These are phyloP conservation scores for Plantago ovata DNA, from an alignment of 257 asterid species.

Conservation along the genomic window DNA sequence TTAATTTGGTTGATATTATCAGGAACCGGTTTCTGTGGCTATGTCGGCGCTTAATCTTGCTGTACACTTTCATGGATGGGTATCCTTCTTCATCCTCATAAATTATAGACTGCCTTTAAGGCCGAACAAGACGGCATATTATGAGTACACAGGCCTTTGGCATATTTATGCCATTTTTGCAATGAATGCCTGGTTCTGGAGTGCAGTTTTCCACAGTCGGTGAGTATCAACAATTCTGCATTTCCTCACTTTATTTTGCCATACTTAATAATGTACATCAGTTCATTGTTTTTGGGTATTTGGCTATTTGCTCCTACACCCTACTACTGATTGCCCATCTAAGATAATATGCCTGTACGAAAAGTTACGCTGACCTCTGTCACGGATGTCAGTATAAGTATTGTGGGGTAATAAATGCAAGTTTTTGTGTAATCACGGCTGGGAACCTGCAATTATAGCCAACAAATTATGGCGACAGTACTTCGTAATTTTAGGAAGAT, in stretches of 20 bases:
- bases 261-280: neutral
- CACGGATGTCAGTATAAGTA: no score
- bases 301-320: no score
- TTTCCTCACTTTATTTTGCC: neutral
- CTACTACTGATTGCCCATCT: no score
- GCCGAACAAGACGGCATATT: constrained; percentile 59
- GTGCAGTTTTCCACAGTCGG: constrained; percentile 78
- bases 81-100: constrained; percentile 75
- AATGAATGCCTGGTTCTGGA: constrained; percentile 86
- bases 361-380: no score
- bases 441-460: no score
- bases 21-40: constrained; percentile 95
- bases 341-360: no score
- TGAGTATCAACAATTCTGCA: constrained; percentile 28
- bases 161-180: constrained; percentile 67
- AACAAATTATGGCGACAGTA: no score
- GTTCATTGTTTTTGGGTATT: neutral
- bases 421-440: no score
- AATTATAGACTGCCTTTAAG: constrained; percentile 70
- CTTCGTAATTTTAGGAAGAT: no score
- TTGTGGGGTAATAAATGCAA: no score
- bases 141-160: constrained; percentile 86
- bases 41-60: constrained; percentile 84
- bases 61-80: constrained; percentile 90
- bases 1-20: constrained; percentile 25